phyloP scores from a whole-genome alignment of 257 asterid species.

The Handroanthus guayacan region DNA sequence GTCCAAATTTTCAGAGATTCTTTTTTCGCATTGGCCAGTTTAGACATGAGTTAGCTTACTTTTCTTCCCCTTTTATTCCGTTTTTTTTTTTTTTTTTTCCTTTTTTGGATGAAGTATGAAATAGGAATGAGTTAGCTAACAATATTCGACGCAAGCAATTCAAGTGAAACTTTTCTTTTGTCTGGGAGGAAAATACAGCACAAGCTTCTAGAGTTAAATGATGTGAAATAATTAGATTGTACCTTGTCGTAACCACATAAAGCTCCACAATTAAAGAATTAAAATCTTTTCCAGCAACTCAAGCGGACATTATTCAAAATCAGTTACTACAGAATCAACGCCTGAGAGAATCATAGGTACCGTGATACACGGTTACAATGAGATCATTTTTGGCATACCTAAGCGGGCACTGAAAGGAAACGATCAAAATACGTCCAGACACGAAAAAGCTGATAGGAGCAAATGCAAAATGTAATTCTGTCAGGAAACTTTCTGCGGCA shows the following conservation, averaged over 20 bases:
- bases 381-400: neutral
- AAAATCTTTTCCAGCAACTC: neutral
- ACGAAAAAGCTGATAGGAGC: conserved; percentile 5
- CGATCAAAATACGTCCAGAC: conserved; percentile 11
- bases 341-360: neutral
- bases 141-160: neutral
- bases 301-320: conserved; percentile 10
- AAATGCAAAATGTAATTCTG: conserved; percentile 20
- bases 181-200: too few relatives aligned
- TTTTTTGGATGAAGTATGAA: too few relatives aligned
- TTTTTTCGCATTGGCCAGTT: neutral
- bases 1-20: neutral
- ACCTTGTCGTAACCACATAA: neutral
- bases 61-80: too few relatives aligned
- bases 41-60: neutral
- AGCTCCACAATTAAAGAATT: neutral
- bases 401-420: neutral
- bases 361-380: conserved; percentile 35
- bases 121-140: neutral
- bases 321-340: conserved; percentile 8
- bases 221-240: too few relatives aligned
- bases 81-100: too few relatives aligned
- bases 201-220: too few relatives aligned
- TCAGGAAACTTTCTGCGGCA: neutral
- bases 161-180: neutral